Evolutionary conservation across 352 stramenopile species (phyloP).

Genomic region (Phytophthora hybrid): DNA sequence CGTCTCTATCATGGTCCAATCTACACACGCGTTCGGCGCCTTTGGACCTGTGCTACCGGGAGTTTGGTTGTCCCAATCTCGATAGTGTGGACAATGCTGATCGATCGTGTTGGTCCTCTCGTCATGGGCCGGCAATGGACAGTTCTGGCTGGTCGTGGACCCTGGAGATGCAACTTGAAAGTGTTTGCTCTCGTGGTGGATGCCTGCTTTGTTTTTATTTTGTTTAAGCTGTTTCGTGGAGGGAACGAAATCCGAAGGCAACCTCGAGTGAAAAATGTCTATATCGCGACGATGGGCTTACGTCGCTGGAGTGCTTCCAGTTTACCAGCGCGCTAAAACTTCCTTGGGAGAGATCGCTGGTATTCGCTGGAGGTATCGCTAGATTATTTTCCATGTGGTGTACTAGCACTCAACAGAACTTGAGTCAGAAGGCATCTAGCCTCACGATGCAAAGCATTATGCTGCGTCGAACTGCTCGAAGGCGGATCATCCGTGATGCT

Average conservation of each 20-base stretch:
- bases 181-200: constrained; percentile 6
- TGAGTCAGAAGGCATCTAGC: constrained; percentile 37
- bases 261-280: not conserved
- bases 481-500: constrained; percentile 22
- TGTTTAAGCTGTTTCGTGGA: constrained; percentile 10
- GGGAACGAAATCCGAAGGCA: not conserved
- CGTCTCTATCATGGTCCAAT: too few relatives aligned
- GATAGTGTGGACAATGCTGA: not conserved
- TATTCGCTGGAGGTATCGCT: constrained; percentile 27
- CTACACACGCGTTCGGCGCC: too few relatives aligned
- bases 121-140: not conserved
- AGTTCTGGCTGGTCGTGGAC: constrained; percentile 13
- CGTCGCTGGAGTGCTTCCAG: too few relatives aligned
- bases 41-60: too few relatives aligned
- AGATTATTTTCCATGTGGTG: not conserved
- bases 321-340: not conserved
- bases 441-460: constrained; percentile 34
- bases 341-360: constrained; percentile 17
- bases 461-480: constrained; percentile 23
- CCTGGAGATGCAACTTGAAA: not conserved
- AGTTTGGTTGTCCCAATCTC: too few relatives aligned
- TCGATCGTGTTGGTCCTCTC: not conserved
- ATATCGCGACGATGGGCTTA: not conserved
- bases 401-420: constrained; percentile 33
- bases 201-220: constrained; percentile 5